These are phyloP conservation scores for Globisporangium paroecandrum DNA, from an alignment of 352 stramenopile genomes.

Conservation along the genomic window DNA sequence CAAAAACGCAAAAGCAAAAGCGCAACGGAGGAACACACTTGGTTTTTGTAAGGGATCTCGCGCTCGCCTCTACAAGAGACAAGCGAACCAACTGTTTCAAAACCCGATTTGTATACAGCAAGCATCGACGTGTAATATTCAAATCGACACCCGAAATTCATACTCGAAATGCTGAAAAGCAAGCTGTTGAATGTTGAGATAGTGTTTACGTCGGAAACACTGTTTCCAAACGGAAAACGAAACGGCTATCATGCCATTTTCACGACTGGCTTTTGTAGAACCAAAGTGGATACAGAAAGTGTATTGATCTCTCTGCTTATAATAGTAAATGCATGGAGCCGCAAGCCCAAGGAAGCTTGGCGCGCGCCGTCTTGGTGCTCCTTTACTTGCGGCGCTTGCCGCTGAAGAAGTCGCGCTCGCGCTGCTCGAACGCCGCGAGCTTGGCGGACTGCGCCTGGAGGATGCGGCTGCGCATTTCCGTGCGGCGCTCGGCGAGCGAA, in stretches of 20 bases:
- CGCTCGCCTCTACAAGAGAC: not conserved
- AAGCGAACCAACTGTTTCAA: not conserved
- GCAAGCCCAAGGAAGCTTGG: too few relatives aligned
- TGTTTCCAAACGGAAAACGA: not conserved
- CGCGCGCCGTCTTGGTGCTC: not conserved
- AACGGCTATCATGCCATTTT: conserved; percentile 5
- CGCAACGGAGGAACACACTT: not conserved
- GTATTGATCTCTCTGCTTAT: too few relatives aligned
- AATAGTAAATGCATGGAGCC: too few relatives aligned
- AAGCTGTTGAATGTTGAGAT: too few relatives aligned
- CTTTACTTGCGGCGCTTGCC: conserved; percentile 21
- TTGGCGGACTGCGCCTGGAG: conserved; percentile 20
- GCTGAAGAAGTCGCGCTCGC: conserved; percentile 25
- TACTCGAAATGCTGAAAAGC: too few relatives aligned
- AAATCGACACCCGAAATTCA: too few relatives aligned
- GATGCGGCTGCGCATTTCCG: conserved; percentile 22
- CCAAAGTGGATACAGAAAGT: too few relatives aligned
- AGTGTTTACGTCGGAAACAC: not conserved
- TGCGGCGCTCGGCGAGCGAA: conserved; percentile 20
- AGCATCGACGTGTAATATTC: not conserved
- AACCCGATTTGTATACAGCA: not conserved
- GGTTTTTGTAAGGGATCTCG: not conserved
- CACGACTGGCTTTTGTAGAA: too few relatives aligned
- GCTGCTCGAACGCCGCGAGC: conserved; percentile 21
- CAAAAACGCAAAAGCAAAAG: not conserved